Evolutionary conservation across 345 rosid species (phyloP).

Genomic region (Lepidium didymum): DNA sequence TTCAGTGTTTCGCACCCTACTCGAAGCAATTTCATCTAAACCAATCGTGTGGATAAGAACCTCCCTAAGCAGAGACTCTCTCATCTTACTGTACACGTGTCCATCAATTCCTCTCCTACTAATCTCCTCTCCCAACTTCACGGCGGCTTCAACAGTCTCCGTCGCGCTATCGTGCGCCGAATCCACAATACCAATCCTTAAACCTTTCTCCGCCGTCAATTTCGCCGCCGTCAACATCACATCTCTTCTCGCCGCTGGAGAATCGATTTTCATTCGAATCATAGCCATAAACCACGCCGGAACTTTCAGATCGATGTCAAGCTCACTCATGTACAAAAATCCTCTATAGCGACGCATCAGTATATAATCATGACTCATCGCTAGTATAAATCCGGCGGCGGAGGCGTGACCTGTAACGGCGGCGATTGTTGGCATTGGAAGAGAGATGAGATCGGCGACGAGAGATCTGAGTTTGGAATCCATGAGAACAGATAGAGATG

Average conservation of each 20-base stretch:
- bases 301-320: slow-evolving; percentile 43
- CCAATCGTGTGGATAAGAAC: slow-evolving; percentile 21
- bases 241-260: slow-evolving; percentile 37
- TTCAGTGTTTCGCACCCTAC: not conserved
- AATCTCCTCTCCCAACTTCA: slow-evolving; percentile 40
- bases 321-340: slow-evolving; percentile 66
- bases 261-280: slow-evolving; percentile 34
- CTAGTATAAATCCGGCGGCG: slow-evolving; percentile 54
- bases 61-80: slow-evolving; percentile 30
- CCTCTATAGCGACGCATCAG: slow-evolving; percentile 63
- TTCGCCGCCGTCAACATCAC: slow-evolving; percentile 45
- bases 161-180: slow-evolving; percentile 38
- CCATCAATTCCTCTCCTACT: slow-evolving; percentile 35
- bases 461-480: slow-evolving; percentile 32
- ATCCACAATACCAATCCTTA: slow-evolving; percentile 45
- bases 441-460: slow-evolving; percentile 43
- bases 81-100: slow-evolving; percentile 45
- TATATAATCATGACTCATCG: slow-evolving; percentile 56
- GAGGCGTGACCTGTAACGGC: slow-evolving; percentile 72
- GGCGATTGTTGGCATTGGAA: slow-evolving; percentile 67
- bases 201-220: slow-evolving; percentile 43
- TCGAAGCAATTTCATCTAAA: slow-evolving; percentile 10
- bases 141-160: slow-evolving; percentile 44
- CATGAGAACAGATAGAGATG: slow-evolving; percentile 34
- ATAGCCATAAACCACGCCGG: slow-evolving; percentile 40